Conservation (phyloP, 768 basidiomycete species). For the Serendipita indica region DNA sequence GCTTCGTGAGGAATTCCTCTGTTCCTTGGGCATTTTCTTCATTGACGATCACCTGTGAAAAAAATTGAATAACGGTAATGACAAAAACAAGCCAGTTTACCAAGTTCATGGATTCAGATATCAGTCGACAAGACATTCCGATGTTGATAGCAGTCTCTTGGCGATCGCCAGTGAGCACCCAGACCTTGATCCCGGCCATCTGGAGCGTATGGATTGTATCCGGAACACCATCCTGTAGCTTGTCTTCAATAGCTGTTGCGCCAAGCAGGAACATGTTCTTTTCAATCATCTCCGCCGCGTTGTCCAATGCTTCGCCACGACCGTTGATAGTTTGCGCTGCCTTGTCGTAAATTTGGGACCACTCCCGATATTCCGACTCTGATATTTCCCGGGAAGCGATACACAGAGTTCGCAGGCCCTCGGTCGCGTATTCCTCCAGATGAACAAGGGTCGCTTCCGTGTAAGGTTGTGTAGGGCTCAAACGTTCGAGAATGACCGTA, state of each 20-base stretch:
- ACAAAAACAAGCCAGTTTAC: slow-evolving; percentile 29
- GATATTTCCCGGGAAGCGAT: slow-evolving; percentile 87
- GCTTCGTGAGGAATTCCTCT: slow-evolving; percentile 71
- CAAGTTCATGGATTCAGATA: slow-evolving; percentile 97
- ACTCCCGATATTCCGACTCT: slow-evolving; percentile 78
- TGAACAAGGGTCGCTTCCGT: slow-evolving; percentile 78
- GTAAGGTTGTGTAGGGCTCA: slow-evolving; percentile 65
- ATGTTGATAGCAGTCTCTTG: slow-evolving; percentile 99
- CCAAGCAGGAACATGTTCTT: slow-evolving; percentile 85
- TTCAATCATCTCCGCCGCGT: slow-evolving; percentile 91
- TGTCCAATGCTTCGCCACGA: slow-evolving; percentile 85
- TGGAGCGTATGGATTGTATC: slow-evolving; percentile 96
- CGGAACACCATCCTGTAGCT: slow-evolving; percentile 94
- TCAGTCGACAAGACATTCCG: slow-evolving; percentile 90
- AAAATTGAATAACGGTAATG: neutral
- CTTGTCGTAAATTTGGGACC: slow-evolving; percentile 76
- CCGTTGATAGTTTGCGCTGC: slow-evolving; percentile 94
- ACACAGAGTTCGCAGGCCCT: slow-evolving; percentile 93
- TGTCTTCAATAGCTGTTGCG: slow-evolving; percentile 97
- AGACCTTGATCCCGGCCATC: slow-evolving; percentile 97
- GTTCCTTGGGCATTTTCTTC: slow-evolving; percentile 74
- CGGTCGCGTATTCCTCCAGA: slow-evolving; percentile 95
- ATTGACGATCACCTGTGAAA: slow-evolving; percentile 74
- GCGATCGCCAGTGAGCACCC: slow-evolving; percentile 95
- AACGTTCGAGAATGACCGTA: slow-evolving; percentile 86